phyloP scores from a whole-genome alignment of 1,284 basidiomycete species.

The Cryptococcus amylolentus region DNA sequence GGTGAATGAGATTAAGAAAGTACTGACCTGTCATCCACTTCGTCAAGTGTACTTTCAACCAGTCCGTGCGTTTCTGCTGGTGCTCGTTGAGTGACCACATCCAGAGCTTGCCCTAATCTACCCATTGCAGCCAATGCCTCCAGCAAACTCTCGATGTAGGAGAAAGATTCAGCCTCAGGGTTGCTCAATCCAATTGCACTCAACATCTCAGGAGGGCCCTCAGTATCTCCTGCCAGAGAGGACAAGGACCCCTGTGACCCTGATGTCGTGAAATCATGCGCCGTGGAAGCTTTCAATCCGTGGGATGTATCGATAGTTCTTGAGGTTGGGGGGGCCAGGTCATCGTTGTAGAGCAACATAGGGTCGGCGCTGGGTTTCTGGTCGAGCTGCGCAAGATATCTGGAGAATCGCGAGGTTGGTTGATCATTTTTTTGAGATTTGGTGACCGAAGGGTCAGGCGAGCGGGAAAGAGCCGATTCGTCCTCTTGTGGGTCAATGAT shows the following conservation, averaged over 20 bases:
- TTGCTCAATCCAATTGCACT: slow-evolving; percentile 52
- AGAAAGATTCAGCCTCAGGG: slow-evolving; percentile 88
- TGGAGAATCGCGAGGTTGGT: slow-evolving; percentile 47
- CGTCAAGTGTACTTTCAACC: slow-evolving; percentile 81
- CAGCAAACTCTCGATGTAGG: slow-evolving; percentile 88
- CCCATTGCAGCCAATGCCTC: slow-evolving; percentile 90
- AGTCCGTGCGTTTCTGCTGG: slow-evolving; percentile 79
- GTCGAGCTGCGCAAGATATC: slow-evolving; percentile 68
- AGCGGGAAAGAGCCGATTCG: not conserved
- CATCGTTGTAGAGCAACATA: slow-evolving; percentile 65
- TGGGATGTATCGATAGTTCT: slow-evolving; percentile 1
- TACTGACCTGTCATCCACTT: slow-evolving; percentile 76
- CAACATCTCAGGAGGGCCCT: not conserved
- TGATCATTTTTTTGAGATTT: not conserved
- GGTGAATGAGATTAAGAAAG: too few species aligned
- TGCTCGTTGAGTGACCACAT: slow-evolving; percentile 78
- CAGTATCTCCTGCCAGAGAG: slow-evolving; percentile 7
- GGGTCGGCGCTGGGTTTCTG: slow-evolving; percentile 72
- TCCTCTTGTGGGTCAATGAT: slow-evolving; percentile 17
- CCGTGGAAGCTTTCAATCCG: slow-evolving; percentile 5
- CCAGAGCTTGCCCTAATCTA: slow-evolving; percentile 78
- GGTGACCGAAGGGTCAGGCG: not conserved
- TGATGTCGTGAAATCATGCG: not conserved
- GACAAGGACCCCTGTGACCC: slow-evolving; percentile 19
- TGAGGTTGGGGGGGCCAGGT: slow-evolving; percentile 10